Percentiles rank a stretch among this genome's conserved stretches.
Conservation (phyloP, 2,329 filamentous ascomycete species). For the Penicillium sp. region DNA sequence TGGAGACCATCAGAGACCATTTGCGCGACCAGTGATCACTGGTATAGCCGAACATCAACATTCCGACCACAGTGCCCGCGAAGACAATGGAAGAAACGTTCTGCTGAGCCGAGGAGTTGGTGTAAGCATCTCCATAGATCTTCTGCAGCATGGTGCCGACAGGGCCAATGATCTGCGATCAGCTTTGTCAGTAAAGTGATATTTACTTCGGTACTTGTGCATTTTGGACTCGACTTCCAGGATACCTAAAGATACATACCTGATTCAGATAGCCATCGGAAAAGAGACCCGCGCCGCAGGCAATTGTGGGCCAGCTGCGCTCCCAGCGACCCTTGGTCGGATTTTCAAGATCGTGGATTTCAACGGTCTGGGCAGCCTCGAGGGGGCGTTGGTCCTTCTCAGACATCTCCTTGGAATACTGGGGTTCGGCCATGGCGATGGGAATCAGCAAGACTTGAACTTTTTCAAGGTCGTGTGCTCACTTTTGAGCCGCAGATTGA, state of each 20-base stretch:
- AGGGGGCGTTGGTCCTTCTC: conserved; percentile 15
- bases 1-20: conserved; percentile 77
- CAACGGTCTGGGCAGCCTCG: conserved; percentile 11
- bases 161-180: conserved; percentile 71
- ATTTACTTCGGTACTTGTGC: not conserved
- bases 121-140: conserved; percentile 72
- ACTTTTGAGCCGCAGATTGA: not conserved
- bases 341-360: conserved; percentile 28
- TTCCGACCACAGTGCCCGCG: conserved; percentile 80
- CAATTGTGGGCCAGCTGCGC: conserved; percentile 72
- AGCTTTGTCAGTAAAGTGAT: conserved; percentile 2
- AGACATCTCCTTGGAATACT: conserved; percentile 13
- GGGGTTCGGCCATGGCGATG: conserved; percentile 9
- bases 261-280: conserved; percentile 92
- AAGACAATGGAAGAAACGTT: conserved; percentile 84
- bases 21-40: conserved; percentile 84
- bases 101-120: conserved; percentile 65
- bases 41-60: conserved; percentile 77
- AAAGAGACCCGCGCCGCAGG: conserved; percentile 86
- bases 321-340: conserved; percentile 49
- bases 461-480: not conserved
- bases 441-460: not conserved
- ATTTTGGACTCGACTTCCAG: not conserved
- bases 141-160: conserved; percentile 73
- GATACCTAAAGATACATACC: conserved; percentile 47